phyloP scores from a whole-genome alignment of 306 rosid genomes.

The Gillenia trifoliata region DNA sequence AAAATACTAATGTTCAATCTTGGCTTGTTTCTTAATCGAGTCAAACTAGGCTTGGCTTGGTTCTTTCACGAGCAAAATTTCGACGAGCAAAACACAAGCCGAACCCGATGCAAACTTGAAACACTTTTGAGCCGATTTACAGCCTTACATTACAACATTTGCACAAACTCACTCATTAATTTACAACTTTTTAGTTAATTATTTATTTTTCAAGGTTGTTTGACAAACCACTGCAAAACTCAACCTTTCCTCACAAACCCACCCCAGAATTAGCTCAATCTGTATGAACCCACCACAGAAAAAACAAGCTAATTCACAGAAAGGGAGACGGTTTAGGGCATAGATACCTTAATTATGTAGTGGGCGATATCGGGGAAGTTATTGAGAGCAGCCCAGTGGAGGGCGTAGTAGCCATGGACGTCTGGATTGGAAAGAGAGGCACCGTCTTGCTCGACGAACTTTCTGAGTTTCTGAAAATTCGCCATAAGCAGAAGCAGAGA shows the following conservation, averaged over 20 bases:
- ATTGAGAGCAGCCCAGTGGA: conserved; percentile 86
- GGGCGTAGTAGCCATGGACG: conserved; percentile 61
- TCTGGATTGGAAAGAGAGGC: conserved; percentile 72
- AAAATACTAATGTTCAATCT: too few relatives aligned
- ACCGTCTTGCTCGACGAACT: conserved; percentile 72
- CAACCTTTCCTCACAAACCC: not conserved
- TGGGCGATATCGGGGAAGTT: conserved; percentile 62
- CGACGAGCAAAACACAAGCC: too few relatives aligned
- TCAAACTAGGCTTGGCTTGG: too few relatives aligned
- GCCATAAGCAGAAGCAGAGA: conserved; percentile 73
- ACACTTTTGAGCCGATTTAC: too few relatives aligned
- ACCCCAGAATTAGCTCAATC: not conserved
- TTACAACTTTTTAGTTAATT: too few relatives aligned
- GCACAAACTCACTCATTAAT: too few relatives aligned
- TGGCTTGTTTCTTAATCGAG: too few relatives aligned
- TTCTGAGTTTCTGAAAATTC: conserved; percentile 64
- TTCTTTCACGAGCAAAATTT: too few relatives aligned
- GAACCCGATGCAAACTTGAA: too few relatives aligned
- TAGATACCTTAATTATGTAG: conserved; percentile 64
- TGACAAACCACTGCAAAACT: not conserved
- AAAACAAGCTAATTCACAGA: not conserved
- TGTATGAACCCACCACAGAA: not conserved
- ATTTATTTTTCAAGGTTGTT: too few relatives aligned
- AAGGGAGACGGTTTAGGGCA: not conserved
- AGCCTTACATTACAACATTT: too few relatives aligned